A percentile compares a stretch with the other conserved stretches of the same genome.
Conservation (phyloP, 2,329 filamentous ascomycete species). For the Colletotrichum plurivorum region DNA sequence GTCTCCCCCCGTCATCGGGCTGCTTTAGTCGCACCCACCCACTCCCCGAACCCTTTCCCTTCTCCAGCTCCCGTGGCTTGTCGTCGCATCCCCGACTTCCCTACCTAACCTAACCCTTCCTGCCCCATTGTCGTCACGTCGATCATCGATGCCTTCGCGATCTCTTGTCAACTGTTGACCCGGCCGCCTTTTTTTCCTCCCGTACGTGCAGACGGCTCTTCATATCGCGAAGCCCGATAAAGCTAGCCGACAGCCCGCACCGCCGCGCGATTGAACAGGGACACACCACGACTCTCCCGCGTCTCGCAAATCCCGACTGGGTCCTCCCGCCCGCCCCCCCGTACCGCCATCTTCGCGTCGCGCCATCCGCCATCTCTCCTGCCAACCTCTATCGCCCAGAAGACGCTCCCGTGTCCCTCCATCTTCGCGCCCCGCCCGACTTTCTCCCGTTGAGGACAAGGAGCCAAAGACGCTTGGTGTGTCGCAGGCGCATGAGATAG, state of each 20-base stretch:
- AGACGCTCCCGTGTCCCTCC: constrained; percentile 1
- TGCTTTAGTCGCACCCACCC: constrained; percentile 40
- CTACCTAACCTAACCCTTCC: constrained; percentile 23
- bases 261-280: constrained; percentile 29
- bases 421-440: constrained; percentile 24
- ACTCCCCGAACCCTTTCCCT: constrained; percentile 29
- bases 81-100: constrained; percentile 38
- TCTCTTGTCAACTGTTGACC: constrained; percentile 35
- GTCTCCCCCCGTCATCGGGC: constrained; percentile 30
- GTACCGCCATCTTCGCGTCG: constrained; percentile 36
- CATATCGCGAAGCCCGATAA: constrained; percentile 35
- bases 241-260: constrained; percentile 30
- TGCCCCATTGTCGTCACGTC: constrained; percentile 31
- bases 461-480: background rate
- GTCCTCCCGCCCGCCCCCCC: constrained; percentile 12
- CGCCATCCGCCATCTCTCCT: constrained; percentile 29
- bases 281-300: constrained; percentile 25
- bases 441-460: too few relatives aligned
- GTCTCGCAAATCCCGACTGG: constrained; percentile 24
- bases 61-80: constrained; percentile 28
- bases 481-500: constrained; percentile 63
- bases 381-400: constrained; percentile 8
- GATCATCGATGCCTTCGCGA: constrained; percentile 40
- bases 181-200: constrained; percentile 7
- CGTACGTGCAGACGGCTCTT: background rate